Evolutionary conservation across 2,329 filamentous ascomycete genomes (phyloP).

Genomic region (Fusarium keratoplasticum): DNA sequence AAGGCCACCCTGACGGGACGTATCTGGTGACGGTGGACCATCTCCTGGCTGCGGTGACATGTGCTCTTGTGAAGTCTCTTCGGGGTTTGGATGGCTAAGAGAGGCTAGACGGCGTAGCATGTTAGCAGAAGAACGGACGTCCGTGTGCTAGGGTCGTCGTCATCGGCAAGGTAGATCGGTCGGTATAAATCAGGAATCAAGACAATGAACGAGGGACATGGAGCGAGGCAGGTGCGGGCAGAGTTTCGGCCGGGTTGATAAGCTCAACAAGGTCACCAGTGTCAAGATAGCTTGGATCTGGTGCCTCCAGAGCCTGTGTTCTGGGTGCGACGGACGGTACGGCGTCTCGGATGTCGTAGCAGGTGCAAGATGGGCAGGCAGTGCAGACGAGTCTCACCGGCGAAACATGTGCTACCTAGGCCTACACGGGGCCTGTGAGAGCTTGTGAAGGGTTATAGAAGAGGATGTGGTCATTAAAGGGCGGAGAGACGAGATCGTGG

Average conservation of each 20-base stretch:
- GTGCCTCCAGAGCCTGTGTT: constrained; percentile 25
- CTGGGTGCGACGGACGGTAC: constrained; percentile 36
- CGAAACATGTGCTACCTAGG: constrained; percentile 46
- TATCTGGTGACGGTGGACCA: constrained; percentile 65
- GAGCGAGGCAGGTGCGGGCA: constrained; percentile 13
- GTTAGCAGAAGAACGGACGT: constrained; percentile 43
- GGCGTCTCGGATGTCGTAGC: constrained; percentile 33
- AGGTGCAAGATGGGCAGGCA: constrained; percentile 34
- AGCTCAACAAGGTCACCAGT: constrained; percentile 9
- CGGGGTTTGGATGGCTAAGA: constrained; percentile 39
- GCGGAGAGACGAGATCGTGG: constrained; percentile 12
- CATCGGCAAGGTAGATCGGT: constrained; percentile 40
- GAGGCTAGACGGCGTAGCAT: constrained; percentile 46
- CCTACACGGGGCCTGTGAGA: constrained; percentile 28
- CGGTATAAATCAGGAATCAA: constrained; percentile 28
- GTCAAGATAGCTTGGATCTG: constrained; percentile 17
- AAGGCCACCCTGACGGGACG: constrained; percentile 66
- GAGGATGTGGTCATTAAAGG: constrained; percentile 38
- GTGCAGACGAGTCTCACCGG: constrained; percentile 45
- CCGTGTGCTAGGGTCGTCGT: constrained; percentile 36
- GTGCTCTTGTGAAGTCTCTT: constrained; percentile 55
- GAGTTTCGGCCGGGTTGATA: constrained; percentile 10
- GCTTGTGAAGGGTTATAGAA: constrained; percentile 6
- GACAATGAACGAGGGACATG: constrained; percentile 16
- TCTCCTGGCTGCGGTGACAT: constrained; percentile 73